phyloP scores from a whole-genome alignment of 257 asterid species.

The Linderniella brevidens region DNA sequence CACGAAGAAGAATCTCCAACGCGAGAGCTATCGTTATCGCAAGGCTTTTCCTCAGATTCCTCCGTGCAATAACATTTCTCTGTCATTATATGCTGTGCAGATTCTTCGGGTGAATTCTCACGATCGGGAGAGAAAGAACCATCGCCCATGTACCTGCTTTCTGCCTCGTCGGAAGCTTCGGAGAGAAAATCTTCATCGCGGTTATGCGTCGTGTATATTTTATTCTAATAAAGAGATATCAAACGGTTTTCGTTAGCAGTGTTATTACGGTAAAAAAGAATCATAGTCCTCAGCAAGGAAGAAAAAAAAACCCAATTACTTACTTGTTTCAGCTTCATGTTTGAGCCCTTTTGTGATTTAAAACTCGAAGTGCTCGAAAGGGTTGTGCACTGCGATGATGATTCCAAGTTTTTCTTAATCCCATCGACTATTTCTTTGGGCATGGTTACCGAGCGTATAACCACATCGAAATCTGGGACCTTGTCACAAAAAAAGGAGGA shows the following conservation, averaged over 20 bases:
- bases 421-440: slow-evolving; percentile 69
- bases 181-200: slow-evolving; percentile 41
- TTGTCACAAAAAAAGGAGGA: slow-evolving; percentile 12
- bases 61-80: background rate
- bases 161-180: slow-evolving; percentile 75
- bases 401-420: slow-evolving; percentile 60
- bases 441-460: slow-evolving; percentile 51
- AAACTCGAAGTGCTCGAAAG: slow-evolving; percentile 50
- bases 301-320: slow-evolving; percentile 4
- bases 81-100: slow-evolving; percentile 9
- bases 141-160: slow-evolving; percentile 60
- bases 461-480: slow-evolving; percentile 77
- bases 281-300: background rate
- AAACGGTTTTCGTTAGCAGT: too few species aligned
- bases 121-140: slow-evolving; percentile 20
- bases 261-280: background rate
- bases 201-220: slow-evolving; percentile 12
- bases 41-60: slow-evolving; percentile 21
- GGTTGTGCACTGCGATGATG: slow-evolving; percentile 56
- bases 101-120: slow-evolving; percentile 22
- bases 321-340: slow-evolving; percentile 32
- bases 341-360: slow-evolving; percentile 25
- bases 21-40: too few species aligned
- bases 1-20: slow-evolving; percentile 35
- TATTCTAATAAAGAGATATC: too few species aligned